Evolutionary conservation across 1,284 basidiomycete species (phyloP).

Genomic region (Acaromyces ingoldii): DNA sequence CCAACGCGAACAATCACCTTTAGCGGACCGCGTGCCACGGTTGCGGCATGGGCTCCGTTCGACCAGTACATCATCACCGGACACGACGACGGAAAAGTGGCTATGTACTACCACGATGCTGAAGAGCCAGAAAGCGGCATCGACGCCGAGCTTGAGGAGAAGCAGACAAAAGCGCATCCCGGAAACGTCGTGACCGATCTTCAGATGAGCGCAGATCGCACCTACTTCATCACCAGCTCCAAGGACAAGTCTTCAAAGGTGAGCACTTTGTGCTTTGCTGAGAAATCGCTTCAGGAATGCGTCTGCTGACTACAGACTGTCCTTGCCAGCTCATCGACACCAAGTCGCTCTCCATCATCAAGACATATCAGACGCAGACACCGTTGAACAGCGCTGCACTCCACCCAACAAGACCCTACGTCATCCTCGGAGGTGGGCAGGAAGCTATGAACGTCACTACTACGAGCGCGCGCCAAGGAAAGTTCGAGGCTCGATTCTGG

Average conservation of each 20-base stretch:
- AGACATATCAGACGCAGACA: conserved; percentile 88
- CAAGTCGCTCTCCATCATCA: conserved; percentile 80
- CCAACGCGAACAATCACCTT: conserved; percentile 49
- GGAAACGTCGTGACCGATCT: conserved; percentile 66
- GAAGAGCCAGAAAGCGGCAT: conserved; percentile 54
- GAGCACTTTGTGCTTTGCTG: conserved; percentile 32
- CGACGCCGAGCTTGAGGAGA: conserved; percentile 80
- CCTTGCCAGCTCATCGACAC: conserved; percentile 74
- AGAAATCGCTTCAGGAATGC: conserved; percentile 1
- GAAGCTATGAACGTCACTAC: conserved; percentile 98
- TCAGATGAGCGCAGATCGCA: conserved; percentile 81
- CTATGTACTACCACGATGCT: conserved; percentile 46
- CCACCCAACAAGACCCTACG: conserved; percentile 74
- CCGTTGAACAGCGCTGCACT: conserved; percentile 91
- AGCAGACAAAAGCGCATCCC: conserved; percentile 53
- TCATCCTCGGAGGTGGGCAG: conserved; percentile 80
- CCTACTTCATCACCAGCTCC: conserved; percentile 91
- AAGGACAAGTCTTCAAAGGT: conserved; percentile 95
- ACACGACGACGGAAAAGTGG: conserved; percentile 92
- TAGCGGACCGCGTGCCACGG: conserved; percentile 70
- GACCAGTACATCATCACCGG: conserved; percentile 79
- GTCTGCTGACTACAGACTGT: neutral
- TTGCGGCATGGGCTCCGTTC: conserved; percentile 80
- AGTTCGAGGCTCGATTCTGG: conserved; percentile 98
- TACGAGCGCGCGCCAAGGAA: conserved; percentile 84